Conservation (phyloP, 345 rosid genomes). For the Acer saccharum region DNA sequence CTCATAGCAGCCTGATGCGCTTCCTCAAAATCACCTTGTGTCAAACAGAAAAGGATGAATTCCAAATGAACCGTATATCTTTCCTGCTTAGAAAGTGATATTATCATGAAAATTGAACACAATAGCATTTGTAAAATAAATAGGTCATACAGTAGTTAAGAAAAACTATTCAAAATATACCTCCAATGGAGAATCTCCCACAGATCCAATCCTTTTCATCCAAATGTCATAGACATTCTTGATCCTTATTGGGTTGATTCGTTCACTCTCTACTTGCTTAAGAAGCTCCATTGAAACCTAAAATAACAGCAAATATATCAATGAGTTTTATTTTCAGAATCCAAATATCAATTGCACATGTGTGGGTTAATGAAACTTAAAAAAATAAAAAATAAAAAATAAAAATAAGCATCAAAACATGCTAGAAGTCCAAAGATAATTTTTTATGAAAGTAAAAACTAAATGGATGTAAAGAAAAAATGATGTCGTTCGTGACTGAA, state of each 20-base stretch:
- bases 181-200: slow-evolving; percentile 38
- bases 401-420: slow-evolving; percentile 2
- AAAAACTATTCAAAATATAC: slow-evolving; percentile 25
- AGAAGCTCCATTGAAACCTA: slow-evolving; percentile 70
- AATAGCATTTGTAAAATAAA: background rate
- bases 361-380: background rate
- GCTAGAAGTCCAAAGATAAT: background rate
- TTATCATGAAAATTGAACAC: background rate
- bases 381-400: background rate
- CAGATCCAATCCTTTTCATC: slow-evolving; percentile 61
- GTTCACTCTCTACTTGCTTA: slow-evolving; percentile 37
- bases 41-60: slow-evolving; percentile 57
- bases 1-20: slow-evolving; percentile 55
- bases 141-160: background rate
- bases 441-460: background rate
- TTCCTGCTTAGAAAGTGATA: slow-evolving; percentile 47
- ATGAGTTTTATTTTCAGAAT: background rate
- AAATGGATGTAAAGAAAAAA: background rate
- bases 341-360: background rate
- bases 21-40: slow-evolving; percentile 45
- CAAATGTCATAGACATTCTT: slow-evolving; percentile 58
- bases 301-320: slow-evolving; percentile 14
- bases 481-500: background rate
- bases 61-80: slow-evolving; percentile 61
- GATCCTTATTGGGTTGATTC: slow-evolving; percentile 36